Conservation (phyloP, 495 filamentous ascomycete species). For the Penicillium odoratum region DNA sequence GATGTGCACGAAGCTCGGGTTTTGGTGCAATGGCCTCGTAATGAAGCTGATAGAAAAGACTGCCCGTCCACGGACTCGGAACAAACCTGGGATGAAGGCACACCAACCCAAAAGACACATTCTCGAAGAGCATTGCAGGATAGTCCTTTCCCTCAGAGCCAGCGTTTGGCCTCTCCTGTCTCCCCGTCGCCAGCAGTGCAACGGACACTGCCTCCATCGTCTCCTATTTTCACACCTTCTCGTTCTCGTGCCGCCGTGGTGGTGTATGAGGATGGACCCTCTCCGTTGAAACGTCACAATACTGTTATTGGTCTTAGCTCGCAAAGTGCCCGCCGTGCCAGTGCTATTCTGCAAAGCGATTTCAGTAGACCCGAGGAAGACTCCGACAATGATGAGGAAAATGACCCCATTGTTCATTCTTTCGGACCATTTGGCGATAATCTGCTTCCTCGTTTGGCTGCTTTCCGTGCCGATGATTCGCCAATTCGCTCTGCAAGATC, state of each 20-base stretch:
- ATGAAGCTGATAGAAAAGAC: constrained; percentile 51
- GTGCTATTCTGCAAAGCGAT: constrained; percentile 49
- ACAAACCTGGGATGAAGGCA: constrained; percentile 62
- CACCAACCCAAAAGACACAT: constrained; percentile 36
- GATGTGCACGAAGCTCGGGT: constrained; percentile 93
- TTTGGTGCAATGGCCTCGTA: constrained; percentile 79
- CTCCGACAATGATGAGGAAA: constrained; percentile 85
- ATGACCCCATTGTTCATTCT: constrained; percentile 85
- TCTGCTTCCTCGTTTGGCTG: constrained; percentile 73
- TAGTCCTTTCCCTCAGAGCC: constrained; percentile 66
- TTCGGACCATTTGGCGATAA: constrained; percentile 88
- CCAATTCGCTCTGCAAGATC: constrained; percentile 46
- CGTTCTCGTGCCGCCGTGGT: constrained; percentile 52
- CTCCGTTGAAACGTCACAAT: constrained; percentile 38
- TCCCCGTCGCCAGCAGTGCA: constrained; percentile 69
- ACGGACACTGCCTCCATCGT: constrained; percentile 45
- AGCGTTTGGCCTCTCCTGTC: constrained; percentile 65
- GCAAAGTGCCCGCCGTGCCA: constrained; percentile 28
- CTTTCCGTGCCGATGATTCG: constrained; percentile 61
- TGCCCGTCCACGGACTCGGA: constrained; percentile 64
- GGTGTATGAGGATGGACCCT: constrained; percentile 61
- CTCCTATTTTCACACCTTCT: constrained; percentile 40
- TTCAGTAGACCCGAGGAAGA: constrained; percentile 58
- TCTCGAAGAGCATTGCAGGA: constrained; percentile 40
- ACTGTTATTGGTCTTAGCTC: constrained; percentile 27